Evolutionary conservation across 805 yeast genomes (phyloP).

Genomic region (Zygotorulaspora sp.): DNA sequence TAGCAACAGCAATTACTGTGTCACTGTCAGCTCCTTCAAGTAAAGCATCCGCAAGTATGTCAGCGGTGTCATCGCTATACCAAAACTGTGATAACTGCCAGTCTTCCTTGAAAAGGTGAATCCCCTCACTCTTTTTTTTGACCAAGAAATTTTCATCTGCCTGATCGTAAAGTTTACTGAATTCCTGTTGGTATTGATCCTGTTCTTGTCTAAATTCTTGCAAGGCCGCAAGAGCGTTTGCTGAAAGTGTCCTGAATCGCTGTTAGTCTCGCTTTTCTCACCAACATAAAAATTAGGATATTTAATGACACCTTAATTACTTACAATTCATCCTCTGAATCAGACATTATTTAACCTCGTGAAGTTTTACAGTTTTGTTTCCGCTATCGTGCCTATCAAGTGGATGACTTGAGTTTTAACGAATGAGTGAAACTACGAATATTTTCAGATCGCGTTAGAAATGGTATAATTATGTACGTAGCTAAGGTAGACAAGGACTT

Average conservation of each 20-base stretch:
- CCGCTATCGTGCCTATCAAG: no score
- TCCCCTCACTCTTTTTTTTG: constrained; percentile 41
- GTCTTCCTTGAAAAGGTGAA: constrained; percentile 79
- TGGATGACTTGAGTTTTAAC: no score
- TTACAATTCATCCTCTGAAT: constrained; percentile 26
- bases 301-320: no score
- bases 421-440: no score
- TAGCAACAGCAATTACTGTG: constrained; percentile 69
- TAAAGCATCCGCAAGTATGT: constrained; percentile 60
- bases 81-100: constrained; percentile 95
- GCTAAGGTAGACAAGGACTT: no score
- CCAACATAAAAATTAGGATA: no score
- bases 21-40: constrained; percentile 70
- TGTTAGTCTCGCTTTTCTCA: neutral
- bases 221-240: constrained; percentile 49
- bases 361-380: neutral
- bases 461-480: no score
- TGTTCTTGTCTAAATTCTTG: constrained; percentile 68
- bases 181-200: constrained; percentile 48
- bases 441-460: no score
- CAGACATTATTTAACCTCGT: constrained; percentile 13
- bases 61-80: constrained; percentile 75
- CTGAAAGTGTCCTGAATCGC: constrained; percentile 35
- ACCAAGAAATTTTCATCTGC: constrained; percentile 52
- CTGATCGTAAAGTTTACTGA: constrained; percentile 47